Evolutionary conservation across 2,329 filamentous ascomycete species (phyloP).

Genomic region (Fusarium phyllophilum): DNA sequence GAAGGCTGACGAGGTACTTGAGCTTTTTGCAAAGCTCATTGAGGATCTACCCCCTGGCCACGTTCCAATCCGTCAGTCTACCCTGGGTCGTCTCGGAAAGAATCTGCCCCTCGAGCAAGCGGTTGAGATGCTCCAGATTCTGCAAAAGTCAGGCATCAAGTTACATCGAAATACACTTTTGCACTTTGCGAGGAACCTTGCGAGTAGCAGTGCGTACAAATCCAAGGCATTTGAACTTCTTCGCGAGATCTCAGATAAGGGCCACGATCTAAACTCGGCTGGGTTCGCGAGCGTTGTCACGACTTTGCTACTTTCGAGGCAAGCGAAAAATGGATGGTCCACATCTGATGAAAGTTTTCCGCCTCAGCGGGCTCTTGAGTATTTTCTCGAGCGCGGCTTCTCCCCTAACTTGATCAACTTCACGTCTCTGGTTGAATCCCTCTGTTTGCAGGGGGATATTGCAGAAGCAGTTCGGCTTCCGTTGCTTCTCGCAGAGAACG

Average conservation of each 20-base stretch:
- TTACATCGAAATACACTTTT: slow-evolving; percentile 58
- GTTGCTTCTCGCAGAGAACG: slow-evolving; percentile 50
- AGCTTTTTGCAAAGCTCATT: slow-evolving; percentile 45
- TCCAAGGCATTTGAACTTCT: slow-evolving; percentile 56
- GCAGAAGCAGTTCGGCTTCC: slow-evolving; percentile 50
- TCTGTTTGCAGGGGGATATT: slow-evolving; percentile 63
- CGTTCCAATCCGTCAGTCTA: slow-evolving; percentile 52
- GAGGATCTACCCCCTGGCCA: slow-evolving; percentile 44
- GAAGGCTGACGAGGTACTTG: slow-evolving; percentile 46
- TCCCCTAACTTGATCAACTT: slow-evolving; percentile 70
- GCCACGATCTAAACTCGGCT: slow-evolving; percentile 58
- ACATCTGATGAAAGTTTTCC: slow-evolving; percentile 41
- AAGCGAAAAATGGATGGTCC: slow-evolving; percentile 29
- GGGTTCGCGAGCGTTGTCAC: slow-evolving; percentile 66
- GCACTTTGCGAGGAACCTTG: slow-evolving; percentile 60
- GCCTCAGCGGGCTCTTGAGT: slow-evolving; percentile 46
- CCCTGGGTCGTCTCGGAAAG: slow-evolving; percentile 49
- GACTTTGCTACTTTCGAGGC: slow-evolving; percentile 60
- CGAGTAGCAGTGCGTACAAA: slow-evolving; percentile 53
- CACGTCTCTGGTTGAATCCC: slow-evolving; percentile 76
- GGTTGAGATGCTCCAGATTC: slow-evolving; percentile 50
- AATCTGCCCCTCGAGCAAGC: slow-evolving; percentile 46
- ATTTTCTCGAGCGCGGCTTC: slow-evolving; percentile 68
- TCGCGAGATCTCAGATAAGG: slow-evolving; percentile 48
- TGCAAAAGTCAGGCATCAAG: slow-evolving; percentile 44